Evolutionary conservation across 108 stramenopile species (phyloP).

Genomic region (Pseudonitzschia multistriata): DNA sequence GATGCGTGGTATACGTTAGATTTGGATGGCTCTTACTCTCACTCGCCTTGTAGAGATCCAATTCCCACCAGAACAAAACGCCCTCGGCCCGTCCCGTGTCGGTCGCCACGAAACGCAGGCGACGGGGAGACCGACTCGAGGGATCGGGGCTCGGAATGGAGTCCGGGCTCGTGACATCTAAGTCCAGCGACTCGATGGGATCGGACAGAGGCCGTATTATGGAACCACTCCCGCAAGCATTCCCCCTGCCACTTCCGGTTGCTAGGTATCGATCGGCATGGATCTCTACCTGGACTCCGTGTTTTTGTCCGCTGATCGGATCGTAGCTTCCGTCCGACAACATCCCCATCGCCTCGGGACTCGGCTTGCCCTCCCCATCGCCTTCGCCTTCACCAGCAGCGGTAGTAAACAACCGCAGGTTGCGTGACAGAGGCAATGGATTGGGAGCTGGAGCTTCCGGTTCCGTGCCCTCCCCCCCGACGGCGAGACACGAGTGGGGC

Average conservation of each 20-base stretch:
- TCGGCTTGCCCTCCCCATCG: not conserved
- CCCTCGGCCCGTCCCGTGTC: slow-evolving; percentile 53
- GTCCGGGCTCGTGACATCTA: slow-evolving; percentile 56
- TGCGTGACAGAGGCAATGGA: not conserved
- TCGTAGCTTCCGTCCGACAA: slow-evolving; percentile 12
- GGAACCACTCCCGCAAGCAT: not conserved
- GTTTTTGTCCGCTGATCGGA: not conserved
- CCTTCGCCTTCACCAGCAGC: not conserved
- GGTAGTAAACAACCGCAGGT: not conserved
- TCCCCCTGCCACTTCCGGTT: slow-evolving; percentile 7
- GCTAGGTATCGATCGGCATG: slow-evolving; percentile 30
- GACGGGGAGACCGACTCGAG: slow-evolving; percentile 15
- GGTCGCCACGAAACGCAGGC: slow-evolving; percentile 23
- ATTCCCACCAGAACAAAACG: slow-evolving; percentile 85
- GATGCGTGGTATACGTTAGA: slow-evolving; percentile 36
- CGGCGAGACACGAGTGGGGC: slow-evolving; percentile 12
- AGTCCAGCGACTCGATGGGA: slow-evolving; percentile 49
- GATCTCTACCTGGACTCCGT: slow-evolving; percentile 39
- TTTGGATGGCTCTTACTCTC: not conserved
- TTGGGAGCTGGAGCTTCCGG: not conserved
- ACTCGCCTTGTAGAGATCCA: slow-evolving; percentile 46
- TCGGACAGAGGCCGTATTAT: slow-evolving; percentile 39
- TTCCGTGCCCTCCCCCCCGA: not conserved
- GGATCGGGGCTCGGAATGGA: slow-evolving; percentile 50
- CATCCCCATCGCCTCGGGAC: no score